These are phyloP conservation scores for Lupinus albus DNA, from an alignment of 306 rosid species.

Conservation along the genomic window DNA sequence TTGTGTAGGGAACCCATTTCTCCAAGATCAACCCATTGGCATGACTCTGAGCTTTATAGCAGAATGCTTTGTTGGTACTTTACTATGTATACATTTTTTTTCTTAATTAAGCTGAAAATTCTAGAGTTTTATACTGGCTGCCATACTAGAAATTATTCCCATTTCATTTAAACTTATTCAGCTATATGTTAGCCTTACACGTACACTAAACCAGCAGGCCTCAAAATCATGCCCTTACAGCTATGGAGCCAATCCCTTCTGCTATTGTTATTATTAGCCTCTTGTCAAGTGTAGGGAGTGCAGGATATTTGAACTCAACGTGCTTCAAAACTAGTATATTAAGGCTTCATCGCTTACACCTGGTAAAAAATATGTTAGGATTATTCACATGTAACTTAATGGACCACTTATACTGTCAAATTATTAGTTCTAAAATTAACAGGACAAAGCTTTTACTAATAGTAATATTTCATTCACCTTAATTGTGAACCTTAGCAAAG, in stretches of 20 bases:
- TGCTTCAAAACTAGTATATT: slow-evolving; percentile 6
- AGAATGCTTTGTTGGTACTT: too few species aligned
- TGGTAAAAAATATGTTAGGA: neutral
- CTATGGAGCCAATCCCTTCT: slow-evolving; percentile 4
- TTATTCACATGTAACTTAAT: neutral
- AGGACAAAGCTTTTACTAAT: too few species aligned
- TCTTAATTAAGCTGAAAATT: neutral
- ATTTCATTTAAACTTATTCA: neutral
- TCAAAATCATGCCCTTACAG: slow-evolving; percentile 22
- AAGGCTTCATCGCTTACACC: neutral
- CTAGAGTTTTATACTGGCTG: neutral
- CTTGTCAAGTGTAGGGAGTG: neutral
- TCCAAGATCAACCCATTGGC: neutral
- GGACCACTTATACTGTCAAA: neutral
- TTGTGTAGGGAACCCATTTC: neutral
- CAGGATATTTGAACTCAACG: slow-evolving; percentile 16
- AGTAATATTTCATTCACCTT: too few species aligned
- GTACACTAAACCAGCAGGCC: slow-evolving; percentile 34
- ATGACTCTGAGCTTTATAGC: neutral
- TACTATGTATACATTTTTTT: too few species aligned
- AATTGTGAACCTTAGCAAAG: neutral
- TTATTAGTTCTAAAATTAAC: too few species aligned
- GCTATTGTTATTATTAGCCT: neutral
- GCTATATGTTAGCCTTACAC: slow-evolving; percentile 23
- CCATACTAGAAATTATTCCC: neutral